Conservation (phyloP, 2,329 filamentous ascomycete species). For the Fusarium chuoi region DNA sequence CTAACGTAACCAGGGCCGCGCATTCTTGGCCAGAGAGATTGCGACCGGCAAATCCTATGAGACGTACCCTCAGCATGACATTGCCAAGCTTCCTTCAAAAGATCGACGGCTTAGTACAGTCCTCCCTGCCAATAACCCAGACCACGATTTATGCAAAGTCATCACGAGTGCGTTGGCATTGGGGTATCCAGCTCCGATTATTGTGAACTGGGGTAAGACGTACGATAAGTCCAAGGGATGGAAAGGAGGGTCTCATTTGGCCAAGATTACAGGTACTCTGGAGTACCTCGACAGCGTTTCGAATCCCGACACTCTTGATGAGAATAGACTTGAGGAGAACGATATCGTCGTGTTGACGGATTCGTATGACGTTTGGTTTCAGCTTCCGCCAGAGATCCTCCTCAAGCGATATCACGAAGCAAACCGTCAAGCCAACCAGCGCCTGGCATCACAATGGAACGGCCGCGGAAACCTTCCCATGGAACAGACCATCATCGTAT, state of each 20-base stretch:
- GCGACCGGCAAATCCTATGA: not conserved
- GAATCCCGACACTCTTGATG: not conserved
- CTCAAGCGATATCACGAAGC: constrained; percentile 41
- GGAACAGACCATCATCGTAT: constrained; percentile 35
- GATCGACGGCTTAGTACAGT: constrained; percentile 31
- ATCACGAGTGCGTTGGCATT: constrained; percentile 38
- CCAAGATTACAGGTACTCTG: constrained; percentile 43
- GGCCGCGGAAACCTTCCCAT: not conserved
- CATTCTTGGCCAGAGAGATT: not conserved
- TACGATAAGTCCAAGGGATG: constrained; percentile 15
- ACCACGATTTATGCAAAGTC: constrained; percentile 43
- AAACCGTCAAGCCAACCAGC: constrained; percentile 26
- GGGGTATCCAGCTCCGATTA: constrained; percentile 42
- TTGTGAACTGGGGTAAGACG: constrained; percentile 44
- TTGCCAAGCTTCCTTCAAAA: not conserved
- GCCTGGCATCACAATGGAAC: constrained; percentile 16
- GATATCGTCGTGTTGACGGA: constrained; percentile 44
- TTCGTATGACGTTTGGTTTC: constrained; percentile 46
- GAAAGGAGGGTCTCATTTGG: constrained; percentile 36
- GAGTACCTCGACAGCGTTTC: constrained; percentile 39
- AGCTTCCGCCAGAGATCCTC: constrained; percentile 43
- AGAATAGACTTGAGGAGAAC: constrained; percentile 28
- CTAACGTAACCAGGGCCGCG: not conserved
- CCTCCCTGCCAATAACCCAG: constrained; percentile 33
- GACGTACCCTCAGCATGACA: not conserved